phyloP scores from a whole-genome alignment of 257 asterid species.

The Scutellaria minor region DNA sequence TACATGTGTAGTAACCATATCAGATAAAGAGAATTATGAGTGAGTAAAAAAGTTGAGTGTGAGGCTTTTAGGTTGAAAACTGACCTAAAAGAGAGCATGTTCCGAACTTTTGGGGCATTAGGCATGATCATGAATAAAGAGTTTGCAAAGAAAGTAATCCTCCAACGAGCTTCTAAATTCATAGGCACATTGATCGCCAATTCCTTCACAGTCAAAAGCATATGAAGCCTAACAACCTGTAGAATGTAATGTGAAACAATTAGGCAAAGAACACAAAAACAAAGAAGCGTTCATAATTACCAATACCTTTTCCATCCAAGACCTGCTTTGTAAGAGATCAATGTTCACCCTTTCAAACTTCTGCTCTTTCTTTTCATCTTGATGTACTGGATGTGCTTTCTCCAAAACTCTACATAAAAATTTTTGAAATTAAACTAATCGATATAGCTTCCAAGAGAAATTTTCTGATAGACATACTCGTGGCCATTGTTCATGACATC shows the following conservation, averaged over 20 bases:
- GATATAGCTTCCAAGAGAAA: conserved; percentile 22
- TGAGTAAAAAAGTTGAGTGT: conserved; percentile 31
- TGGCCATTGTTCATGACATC: conserved; percentile 82
- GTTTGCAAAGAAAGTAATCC: conserved; percentile 93
- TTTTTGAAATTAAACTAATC: conserved; percentile 35
- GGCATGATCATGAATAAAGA: conserved; percentile 98
- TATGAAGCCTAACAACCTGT: conserved; percentile 93
- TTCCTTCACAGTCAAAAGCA: conserved; percentile 88
- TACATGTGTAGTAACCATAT: conserved; percentile 25
- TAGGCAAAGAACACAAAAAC: conserved; percentile 3
- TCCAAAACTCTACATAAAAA: conserved; percentile 59
- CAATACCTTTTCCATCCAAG: conserved; percentile 96
- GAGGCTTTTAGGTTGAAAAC: conserved; percentile 41
- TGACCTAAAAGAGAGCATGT: conserved; percentile 97
- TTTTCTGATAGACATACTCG: conserved; percentile 54
- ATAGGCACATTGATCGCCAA: too few relatives aligned
- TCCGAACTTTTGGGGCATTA: conserved; percentile 89
- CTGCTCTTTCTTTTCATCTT: conserved; percentile 64
- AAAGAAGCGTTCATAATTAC: conserved; percentile 14
- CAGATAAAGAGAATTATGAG: conserved; percentile 29
- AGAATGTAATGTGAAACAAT: conserved; percentile 26
- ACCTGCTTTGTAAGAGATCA: conserved; percentile 50
- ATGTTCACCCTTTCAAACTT: conserved; percentile 73
- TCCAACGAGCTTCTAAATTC: too few relatives aligned
- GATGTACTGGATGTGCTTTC: conserved; percentile 46